Evolutionary conservation across 331 rosid species (phyloP), one percentile per base, ranked within the genome.

Genomic region (Pyracantha coccinea): DNA sequence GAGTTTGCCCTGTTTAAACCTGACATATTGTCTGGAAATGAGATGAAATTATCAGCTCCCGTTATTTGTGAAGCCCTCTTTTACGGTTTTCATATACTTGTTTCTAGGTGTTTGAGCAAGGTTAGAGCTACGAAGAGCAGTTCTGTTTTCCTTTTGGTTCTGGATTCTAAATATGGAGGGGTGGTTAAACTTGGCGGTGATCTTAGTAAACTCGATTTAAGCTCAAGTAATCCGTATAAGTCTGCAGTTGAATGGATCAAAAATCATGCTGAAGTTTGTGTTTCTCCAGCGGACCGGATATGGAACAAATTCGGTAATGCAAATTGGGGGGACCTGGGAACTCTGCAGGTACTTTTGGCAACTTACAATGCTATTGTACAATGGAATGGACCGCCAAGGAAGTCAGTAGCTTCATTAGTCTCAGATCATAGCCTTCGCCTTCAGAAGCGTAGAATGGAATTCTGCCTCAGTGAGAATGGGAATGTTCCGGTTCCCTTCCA

Each of bases 271-370:
- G 92, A 89, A 86, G 83, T 91, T 25, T 4, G 84, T 66, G 79
- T 91, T 79, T 87, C 92, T 65, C 89, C 83, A 0, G 85, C 84
- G 69, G 92, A 89, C 64, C 83, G 80, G 11, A 84, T 91, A 81
- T 91, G 97, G 97, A 91, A 91, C 86, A 82, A 78, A 62, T 66
- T 91, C 8, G 97, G 97, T 75, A 91, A 91, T 81, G 85, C 88
- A 66, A 89, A 80, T 62, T 91, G 97, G 97, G 88, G 94, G n/a
- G 97, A 91, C 80, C 41, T 87, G 33, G 97, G 97, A 73, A 87
- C 97, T 61, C 79, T 91, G 25, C 94, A 89, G 66, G 25, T 89
- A 75, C 87, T 91, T 29, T 83, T 89, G 83, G 94, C 97, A 53
- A 87, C 94, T 68, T 89, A 87, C 82, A 84, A 87, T 77, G 84